phyloP scores from a whole-genome alignment of 2,329 filamentous ascomycete species.

The Escovopsis weberi region DNA sequence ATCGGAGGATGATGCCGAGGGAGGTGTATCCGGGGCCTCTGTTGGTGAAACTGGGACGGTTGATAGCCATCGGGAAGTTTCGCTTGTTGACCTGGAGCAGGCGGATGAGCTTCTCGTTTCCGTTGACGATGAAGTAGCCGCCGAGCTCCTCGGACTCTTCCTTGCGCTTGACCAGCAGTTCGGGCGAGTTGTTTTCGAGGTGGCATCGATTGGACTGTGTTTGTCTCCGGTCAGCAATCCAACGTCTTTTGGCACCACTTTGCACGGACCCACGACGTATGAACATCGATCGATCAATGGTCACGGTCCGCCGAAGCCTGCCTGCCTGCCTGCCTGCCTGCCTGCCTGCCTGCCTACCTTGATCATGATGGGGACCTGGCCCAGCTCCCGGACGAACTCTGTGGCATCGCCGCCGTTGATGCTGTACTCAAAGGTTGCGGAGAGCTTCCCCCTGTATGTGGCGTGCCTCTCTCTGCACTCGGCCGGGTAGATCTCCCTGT shows the following conservation, averaged over 20 bases:
- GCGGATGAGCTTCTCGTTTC: constrained; percentile 91
- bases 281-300: too few relatives aligned
- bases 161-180: constrained; percentile 68
- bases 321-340: constrained; percentile 1
- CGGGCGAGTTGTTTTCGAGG: constrained; percentile 71
- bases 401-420: constrained; percentile 78
- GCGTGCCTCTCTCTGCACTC: constrained; percentile 91
- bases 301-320: too few relatives aligned
- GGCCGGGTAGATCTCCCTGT: constrained; percentile 75
- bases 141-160: constrained; percentile 95
- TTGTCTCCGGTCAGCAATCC: neutral
- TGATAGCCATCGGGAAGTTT: constrained; percentile 92
- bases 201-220: constrained; percentile 69
- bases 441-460: constrained; percentile 78
- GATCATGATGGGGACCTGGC: constrained; percentile 85
- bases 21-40: constrained; percentile 79
- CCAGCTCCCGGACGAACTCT: constrained; percentile 72
- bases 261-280: too few relatives aligned
- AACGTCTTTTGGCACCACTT: too few relatives aligned
- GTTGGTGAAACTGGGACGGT: constrained; percentile 76
- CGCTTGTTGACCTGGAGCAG: constrained; percentile 79
- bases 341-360: constrained; percentile 37
- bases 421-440: constrained; percentile 68
- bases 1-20: constrained; percentile 81
- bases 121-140: constrained; percentile 95